Conservation (phyloP, 2,329 filamentous ascomycete genomes). For the Ascochyta rabiei region DNA sequence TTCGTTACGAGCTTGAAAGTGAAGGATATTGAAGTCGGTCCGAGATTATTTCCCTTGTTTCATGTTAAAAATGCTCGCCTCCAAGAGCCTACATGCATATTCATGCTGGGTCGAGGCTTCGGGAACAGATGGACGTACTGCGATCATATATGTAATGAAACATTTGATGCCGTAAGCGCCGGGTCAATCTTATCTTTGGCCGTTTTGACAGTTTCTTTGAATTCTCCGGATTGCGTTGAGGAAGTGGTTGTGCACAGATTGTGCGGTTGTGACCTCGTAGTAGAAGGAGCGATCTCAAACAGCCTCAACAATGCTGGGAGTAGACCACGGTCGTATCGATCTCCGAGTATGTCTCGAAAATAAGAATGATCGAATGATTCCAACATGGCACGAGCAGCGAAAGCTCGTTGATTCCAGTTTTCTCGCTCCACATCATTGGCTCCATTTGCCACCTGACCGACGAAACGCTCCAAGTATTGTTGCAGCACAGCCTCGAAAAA, state of each 20-base stretch:
- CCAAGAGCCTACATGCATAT: too few species aligned
- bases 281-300: not conserved
- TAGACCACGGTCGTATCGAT: not conserved
- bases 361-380: constrained; percentile 12
- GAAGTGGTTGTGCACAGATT: not conserved
- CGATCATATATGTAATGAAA: too few species aligned
- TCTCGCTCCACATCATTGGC: not conserved
- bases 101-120: too few species aligned
- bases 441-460: not conserved
- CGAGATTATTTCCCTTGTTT: too few species aligned
- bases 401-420: not conserved
- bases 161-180: not conserved
- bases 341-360: constrained; percentile 3
- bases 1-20: too few species aligned
- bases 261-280: not conserved
- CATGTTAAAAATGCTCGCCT: too few species aligned
- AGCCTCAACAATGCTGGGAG: not conserved
- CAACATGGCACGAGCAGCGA: not conserved
- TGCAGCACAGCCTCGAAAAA: constrained; percentile 6
- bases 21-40: too few species aligned
- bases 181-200: not conserved
- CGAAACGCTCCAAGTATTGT: constrained; percentile 7
- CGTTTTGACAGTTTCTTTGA: not conserved
- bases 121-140: too few species aligned
- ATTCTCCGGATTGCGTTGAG: not conserved